Evolutionary conservation across 305 asterid genomes (phyloP), one percentile per base, ranked within the genome.

Genomic region (Stenogyne calaminthoides): DNA sequence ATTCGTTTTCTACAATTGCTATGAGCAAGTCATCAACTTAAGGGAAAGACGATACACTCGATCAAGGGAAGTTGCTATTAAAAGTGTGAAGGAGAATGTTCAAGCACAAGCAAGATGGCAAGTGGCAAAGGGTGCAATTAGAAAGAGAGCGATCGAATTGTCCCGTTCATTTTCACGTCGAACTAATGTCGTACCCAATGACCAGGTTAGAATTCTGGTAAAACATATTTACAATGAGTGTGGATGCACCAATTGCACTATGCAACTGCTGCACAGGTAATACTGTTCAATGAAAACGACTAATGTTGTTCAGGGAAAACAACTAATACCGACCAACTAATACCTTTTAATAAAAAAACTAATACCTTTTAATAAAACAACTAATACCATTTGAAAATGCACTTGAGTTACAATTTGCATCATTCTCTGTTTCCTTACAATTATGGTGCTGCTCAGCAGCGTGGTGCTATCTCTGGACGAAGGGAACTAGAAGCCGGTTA

Each of bases 51-150:
- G 87, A 73, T 85, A 89, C 42, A 92, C 97, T 12, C 87, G 88
- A 79, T 91, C 98, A 67, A 91, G 97, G 84, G 97, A 89, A 85
- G 92, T 82, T 37, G 97, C 96, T 4, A 96, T 88, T 57, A 89
- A 80, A 74, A 88, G 88, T 47, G 89, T 90, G 32, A 83, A 86
- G 84, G 91, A 89, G 68, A 89, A 84, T 19, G 91, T 75, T 29
- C 96, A 84, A 75, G 93, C 96, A 79, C 86, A 82, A 64, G 88
- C 87, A 77, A 85, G 74, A 76, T 88, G 97, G 97, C 68, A 80
- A 71, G 78, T 88, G 51, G 88, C 95, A 54, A 86, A 77, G 67
- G 83, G 79, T 3, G 84, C 85, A 51, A 78, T 88, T 9, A 59
- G 9, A 52, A 86, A 83, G 70, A 75, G 76, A 75, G 90, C 91